phyloP scores from a whole-genome alignment of 2,329 filamentous ascomycete species.

The Penicillium sp. region DNA sequence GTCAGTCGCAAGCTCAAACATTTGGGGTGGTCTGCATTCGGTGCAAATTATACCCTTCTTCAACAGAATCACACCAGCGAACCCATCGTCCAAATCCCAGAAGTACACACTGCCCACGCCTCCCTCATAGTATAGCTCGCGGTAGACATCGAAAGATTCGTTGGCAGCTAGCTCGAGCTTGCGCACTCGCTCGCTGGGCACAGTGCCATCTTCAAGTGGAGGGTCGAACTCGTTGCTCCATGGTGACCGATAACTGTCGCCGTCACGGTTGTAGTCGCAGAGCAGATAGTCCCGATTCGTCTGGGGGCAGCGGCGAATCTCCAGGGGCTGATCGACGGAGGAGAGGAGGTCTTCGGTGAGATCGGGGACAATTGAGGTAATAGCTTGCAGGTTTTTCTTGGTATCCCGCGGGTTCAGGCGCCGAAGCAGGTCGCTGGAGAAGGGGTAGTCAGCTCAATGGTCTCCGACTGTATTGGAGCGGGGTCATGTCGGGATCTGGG shows the following conservation, averaged over 20 bases:
- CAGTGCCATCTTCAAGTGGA: slow-evolving; percentile 78
- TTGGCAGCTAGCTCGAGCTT: slow-evolving; percentile 94
- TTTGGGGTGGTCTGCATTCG: background rate
- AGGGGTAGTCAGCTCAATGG: slow-evolving; percentile 29
- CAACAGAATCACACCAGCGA: slow-evolving; percentile 89
- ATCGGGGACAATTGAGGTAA: slow-evolving; percentile 84
- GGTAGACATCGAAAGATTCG: slow-evolving; percentile 94
- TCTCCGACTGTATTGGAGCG: slow-evolving; percentile 18
- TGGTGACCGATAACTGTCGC: slow-evolving; percentile 95
- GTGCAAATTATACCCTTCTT: slow-evolving; percentile 73
- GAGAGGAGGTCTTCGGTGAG: slow-evolving; percentile 97
- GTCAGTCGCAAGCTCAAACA: slow-evolving; percentile 8
- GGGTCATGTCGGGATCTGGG: slow-evolving; percentile 22
- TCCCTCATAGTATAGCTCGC: slow-evolving; percentile 89
- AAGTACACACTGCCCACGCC: slow-evolving; percentile 96
- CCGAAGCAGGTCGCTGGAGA: slow-evolving; percentile 84
- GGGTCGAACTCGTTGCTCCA: slow-evolving; percentile 99
- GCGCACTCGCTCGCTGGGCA: slow-evolving; percentile 85
- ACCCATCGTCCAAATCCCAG: slow-evolving; percentile 97
- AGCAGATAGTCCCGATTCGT: slow-evolving; percentile 93
- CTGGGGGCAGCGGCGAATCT: slow-evolving; percentile 79
- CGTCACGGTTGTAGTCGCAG: slow-evolving; percentile 99
- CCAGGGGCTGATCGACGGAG: slow-evolving; percentile 93
- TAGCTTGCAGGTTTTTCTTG: slow-evolving; percentile 78
- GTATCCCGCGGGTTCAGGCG: slow-evolving; percentile 95